These are phyloP conservation scores for Serendipita sp. DNA, from an alignment of 768 basidiomycete species.

Conservation along the genomic window DNA sequence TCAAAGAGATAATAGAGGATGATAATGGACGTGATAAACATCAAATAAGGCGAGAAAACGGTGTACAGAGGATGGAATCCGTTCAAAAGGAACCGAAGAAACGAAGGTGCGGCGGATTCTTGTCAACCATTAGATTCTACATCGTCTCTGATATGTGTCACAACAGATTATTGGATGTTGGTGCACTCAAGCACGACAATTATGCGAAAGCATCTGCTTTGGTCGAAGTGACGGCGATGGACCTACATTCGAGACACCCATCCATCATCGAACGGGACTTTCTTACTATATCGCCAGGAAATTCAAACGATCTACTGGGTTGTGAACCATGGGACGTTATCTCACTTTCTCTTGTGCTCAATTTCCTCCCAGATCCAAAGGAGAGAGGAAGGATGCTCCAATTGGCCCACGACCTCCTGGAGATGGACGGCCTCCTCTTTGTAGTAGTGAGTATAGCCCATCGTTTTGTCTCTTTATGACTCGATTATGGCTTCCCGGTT, in stretches of 20 bases:
- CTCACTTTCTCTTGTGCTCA: conserved; percentile 77
- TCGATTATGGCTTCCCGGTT: conserved; percentile 16
- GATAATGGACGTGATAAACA: conserved; percentile 1
- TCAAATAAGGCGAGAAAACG: neutral
- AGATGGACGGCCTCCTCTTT: conserved; percentile 44
- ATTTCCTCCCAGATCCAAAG: conserved; percentile 63
- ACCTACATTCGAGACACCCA: conserved; percentile 72
- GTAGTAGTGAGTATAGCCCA: conserved; percentile 38
- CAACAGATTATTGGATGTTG: conserved; percentile 68
- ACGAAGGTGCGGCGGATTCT: neutral
- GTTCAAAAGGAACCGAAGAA: no score
- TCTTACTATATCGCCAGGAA: conserved; percentile 30
- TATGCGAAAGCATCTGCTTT: conserved; percentile 49
- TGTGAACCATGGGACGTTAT: conserved; percentile 54
- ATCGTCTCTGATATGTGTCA: neutral
- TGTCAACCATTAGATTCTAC: no score
- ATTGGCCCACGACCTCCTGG: conserved; percentile 42
- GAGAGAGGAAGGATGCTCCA: conserved; percentile 67
- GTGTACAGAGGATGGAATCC: no score
- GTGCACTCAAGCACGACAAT: conserved; percentile 75
- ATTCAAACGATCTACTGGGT: conserved; percentile 20
- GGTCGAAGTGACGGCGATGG: conserved; percentile 64
- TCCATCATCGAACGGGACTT: conserved; percentile 79
- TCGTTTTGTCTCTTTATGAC: neutral
- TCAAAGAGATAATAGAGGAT: conserved; percentile 35